phyloP scores from a whole-genome alignment of 345 rosid genomes.

The Hibiscus tridactylites region DNA sequence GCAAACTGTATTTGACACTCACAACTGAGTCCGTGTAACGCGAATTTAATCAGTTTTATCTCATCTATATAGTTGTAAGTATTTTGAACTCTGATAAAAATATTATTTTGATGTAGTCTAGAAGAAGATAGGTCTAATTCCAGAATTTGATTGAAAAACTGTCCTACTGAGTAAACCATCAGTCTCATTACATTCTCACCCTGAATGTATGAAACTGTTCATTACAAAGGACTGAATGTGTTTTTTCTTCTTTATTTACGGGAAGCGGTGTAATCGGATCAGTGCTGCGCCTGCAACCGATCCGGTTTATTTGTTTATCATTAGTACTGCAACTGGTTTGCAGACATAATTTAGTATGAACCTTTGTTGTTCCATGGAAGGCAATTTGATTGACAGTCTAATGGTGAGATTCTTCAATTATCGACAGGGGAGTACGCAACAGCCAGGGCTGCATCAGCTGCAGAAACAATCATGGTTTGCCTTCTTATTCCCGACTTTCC shows the following conservation, averaged over 20 bases:
- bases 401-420: constrained; percentile 5
- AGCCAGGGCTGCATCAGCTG: constrained; percentile 83
- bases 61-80: too few relatives aligned
- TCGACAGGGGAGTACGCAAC: constrained; percentile 79
- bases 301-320: background rate
- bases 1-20: too few relatives aligned
- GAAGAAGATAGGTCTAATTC: too few relatives aligned
- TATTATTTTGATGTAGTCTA: too few relatives aligned
- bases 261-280: too few relatives aligned
- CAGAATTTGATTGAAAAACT: background rate
- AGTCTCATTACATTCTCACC: constrained; percentile 24
- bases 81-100: too few relatives aligned
- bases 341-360: too few relatives aligned
- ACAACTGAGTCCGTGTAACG: too few relatives aligned
- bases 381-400: background rate
- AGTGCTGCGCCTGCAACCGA: too few relatives aligned
- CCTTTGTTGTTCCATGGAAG: background rate
- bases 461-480: constrained; percentile 75
- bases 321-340: background rate
- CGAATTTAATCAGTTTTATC: too few relatives aligned
- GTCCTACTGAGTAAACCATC: background rate
- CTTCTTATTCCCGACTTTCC: background rate
- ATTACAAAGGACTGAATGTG: too few relatives aligned
- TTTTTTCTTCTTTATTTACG: too few relatives aligned
- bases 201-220: constrained; percentile 39